Conservation (phyloP, 2,329 filamentous ascomycete genomes). For the Beauveria medogensis region DNA sequence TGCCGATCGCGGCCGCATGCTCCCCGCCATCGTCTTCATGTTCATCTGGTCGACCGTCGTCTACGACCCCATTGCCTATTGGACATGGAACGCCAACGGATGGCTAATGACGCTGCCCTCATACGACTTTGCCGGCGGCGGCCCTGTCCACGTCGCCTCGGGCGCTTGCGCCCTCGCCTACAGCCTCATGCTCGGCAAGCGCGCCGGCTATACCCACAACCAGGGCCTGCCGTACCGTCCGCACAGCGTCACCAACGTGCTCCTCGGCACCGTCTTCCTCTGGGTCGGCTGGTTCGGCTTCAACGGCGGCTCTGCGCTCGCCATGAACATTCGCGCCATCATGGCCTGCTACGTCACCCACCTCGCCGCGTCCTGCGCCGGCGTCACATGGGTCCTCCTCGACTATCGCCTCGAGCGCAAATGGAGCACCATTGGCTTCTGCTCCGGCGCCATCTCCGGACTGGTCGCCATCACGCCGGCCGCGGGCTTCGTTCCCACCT, state of each 20-base stretch:
- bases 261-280: slow-evolving; percentile 65
- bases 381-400: slow-evolving; percentile 74
- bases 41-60: slow-evolving; percentile 66
- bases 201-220: slow-evolving; percentile 51
- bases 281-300: slow-evolving; percentile 98
- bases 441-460: slow-evolving; percentile 79
- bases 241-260: slow-evolving; percentile 67
- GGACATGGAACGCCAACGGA: slow-evolving; percentile 68
- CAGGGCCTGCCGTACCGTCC: slow-evolving; percentile 59
- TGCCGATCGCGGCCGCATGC: slow-evolving; percentile 53
- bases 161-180: slow-evolving; percentile 66
- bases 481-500: slow-evolving; percentile 69
- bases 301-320: slow-evolving; percentile 78
- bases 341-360: slow-evolving; percentile 89
- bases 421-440: slow-evolving; percentile 91
- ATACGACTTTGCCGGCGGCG: slow-evolving; percentile 68
- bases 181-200: slow-evolving; percentile 64
- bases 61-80: slow-evolving; percentile 67
- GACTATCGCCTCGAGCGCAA: slow-evolving; percentile 89
- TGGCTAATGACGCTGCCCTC: slow-evolving; percentile 63
- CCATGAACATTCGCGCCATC: slow-evolving; percentile 76
- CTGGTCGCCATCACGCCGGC: slow-evolving; percentile 82
- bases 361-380: slow-evolving; percentile 72
- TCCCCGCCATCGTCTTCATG: slow-evolving; percentile 57
- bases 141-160: slow-evolving; percentile 67